phyloP scores from a whole-genome alignment of 2,329 filamentous ascomycete genomes.

The Fusarium luffae region DNA sequence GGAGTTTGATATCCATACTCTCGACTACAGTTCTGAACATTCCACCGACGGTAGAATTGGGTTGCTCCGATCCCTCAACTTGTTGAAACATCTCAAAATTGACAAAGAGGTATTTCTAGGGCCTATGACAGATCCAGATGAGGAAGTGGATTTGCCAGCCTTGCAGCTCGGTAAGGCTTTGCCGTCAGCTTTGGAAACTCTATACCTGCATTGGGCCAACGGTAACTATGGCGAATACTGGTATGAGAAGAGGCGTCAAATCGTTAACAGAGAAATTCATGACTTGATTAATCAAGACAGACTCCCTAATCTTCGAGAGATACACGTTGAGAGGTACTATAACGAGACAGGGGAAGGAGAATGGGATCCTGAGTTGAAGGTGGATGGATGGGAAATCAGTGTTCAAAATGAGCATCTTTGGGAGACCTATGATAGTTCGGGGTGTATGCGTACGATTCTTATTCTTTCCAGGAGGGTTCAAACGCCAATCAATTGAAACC shows the following conservation, averaged over 20 bases:
- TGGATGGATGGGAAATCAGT: too few relatives aligned
- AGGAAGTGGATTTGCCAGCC: too few relatives aligned
- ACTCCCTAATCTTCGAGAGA: slow-evolving; percentile 10
- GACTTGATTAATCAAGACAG: background rate
- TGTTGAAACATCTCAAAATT: background rate
- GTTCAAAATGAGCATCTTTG: too few relatives aligned
- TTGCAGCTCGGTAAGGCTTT: too few relatives aligned
- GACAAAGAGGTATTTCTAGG: background rate
- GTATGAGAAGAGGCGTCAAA: fast-evolving
- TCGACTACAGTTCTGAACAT: background rate
- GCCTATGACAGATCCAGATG: too few relatives aligned
- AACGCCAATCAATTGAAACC: too few relatives aligned
- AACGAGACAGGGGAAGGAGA: too few relatives aligned
- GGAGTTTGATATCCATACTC: background rate
- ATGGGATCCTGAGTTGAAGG: too few relatives aligned
- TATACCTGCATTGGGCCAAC: background rate
- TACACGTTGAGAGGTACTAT: slow-evolving; percentile 2
- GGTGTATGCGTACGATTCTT: too few relatives aligned
- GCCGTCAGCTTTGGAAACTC: slow-evolving; percentile 9
- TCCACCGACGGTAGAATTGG: background rate
- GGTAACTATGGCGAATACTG: too few relatives aligned
- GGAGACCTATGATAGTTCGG: too few relatives aligned
- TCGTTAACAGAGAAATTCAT: background rate
- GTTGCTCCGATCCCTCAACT: slow-evolving; percentile 4
- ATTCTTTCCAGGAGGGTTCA: fast-evolving